phyloP scores from a whole-genome alignment of 1,139 yeast genomes.

The Candida buenavistaensis region DNA sequence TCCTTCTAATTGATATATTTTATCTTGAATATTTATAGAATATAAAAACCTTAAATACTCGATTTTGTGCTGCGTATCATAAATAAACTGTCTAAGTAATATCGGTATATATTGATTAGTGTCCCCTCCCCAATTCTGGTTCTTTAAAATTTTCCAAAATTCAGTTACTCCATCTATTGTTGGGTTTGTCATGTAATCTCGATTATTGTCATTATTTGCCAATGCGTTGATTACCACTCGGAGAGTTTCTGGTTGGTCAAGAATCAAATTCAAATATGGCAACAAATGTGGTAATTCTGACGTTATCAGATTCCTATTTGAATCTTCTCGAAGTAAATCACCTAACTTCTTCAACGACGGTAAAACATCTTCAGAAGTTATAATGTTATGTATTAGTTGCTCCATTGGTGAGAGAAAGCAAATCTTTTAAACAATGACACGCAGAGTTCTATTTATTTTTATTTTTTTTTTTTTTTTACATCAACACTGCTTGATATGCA shows the following conservation, averaged over 20 bases:
- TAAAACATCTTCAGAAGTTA: constrained; percentile 1
- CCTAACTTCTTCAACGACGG: constrained; percentile 21
- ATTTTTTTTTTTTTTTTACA: too few species aligned
- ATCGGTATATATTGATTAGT: constrained; percentile 15
- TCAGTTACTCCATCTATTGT: constrained; percentile 11
- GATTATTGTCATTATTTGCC: constrained; percentile 39
- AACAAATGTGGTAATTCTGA: constrained; percentile 11
- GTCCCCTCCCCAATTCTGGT: constrained; percentile 1
- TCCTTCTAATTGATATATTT: constrained; percentile 4
- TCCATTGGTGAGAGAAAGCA: too few species aligned
- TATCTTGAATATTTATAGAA: constrained; percentile 3
- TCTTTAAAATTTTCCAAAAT: constrained; percentile 23
- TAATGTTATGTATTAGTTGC: constrained; percentile 8
- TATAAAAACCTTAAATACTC: constrained; percentile 9
- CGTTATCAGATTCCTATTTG: constrained; percentile 17
- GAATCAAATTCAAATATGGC: constrained; percentile 11
- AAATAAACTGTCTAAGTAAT: constrained; percentile 37
- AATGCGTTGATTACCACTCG: constrained; percentile 35
- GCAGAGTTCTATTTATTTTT: too few species aligned
- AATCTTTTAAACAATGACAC: too few species aligned
- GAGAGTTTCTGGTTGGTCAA: constrained; percentile 18
- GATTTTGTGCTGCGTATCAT: constrained; percentile 23
- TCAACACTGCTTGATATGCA: too few species aligned
- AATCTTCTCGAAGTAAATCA: constrained; percentile 28
- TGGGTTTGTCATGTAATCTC: constrained; percentile 21